Percentiles rank a stretch among this genome's conserved stretches.
These are phyloP conservation scores for Neurospora sp. DNA, from an alignment of 495 filamentous ascomycete genomes.

Conservation along the genomic window DNA sequence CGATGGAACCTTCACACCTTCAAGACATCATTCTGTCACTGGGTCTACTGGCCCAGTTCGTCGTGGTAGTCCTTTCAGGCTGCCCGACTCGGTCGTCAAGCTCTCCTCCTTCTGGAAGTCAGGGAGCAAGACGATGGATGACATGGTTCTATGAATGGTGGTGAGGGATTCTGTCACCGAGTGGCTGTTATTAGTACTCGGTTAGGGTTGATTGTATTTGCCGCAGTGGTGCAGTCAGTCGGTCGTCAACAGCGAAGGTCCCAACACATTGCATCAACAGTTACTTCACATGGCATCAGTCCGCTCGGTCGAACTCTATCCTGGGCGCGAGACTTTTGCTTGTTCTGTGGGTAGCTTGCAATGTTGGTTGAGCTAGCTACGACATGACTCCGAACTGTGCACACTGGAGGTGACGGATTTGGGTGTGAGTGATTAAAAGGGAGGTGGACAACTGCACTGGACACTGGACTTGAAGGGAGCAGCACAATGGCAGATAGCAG, in stretches of 20 bases:
- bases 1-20: background rate
- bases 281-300: background rate
- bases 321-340: background rate
- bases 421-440: background rate
- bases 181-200: background rate
- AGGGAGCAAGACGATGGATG: background rate
- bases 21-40: background rate
- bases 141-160: background rate
- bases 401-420: background rate
- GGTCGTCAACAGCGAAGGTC: background rate
- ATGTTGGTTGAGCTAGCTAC: background rate
- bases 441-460: background rate
- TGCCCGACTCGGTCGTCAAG: background rate
- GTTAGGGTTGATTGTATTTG: background rate
- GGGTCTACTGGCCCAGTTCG: background rate
- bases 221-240: background rate
- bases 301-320: background rate
- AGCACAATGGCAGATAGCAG: background rate
- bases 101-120: background rate
- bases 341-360: background rate
- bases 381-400: background rate
- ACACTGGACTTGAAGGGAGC: background rate
- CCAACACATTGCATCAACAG: background rate
- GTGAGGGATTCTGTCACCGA: background rate
- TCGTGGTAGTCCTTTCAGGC: background rate